Base-by-base conservation (phyloP, 2,329 filamentous ascomycete species). In the Fusarium cyanostomum region DNA sequence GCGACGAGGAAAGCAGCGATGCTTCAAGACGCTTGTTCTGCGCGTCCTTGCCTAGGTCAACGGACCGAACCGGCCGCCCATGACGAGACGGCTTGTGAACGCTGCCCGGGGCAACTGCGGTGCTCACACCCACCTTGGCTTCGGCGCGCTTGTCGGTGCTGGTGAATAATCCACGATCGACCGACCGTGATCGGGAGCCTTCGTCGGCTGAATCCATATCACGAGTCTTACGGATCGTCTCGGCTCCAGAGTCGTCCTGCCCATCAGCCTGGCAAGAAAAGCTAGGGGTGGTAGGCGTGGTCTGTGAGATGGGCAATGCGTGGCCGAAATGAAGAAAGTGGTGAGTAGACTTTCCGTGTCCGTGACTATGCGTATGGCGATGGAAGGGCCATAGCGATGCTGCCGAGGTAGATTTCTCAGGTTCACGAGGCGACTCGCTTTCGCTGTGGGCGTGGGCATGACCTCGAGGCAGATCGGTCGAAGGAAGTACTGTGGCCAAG, bases 51-150 rank as follows among this genome's bases (percentile, higher is more conserved):
- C 72, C 73, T 4, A 78, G 58, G 30, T 82, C 80, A 7, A 79
- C 72, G 0, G 83, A 83, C 28, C 79, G 75, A 43, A 82, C 78
- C 13, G 83, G 78, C 10, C 81, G 81, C 8, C 74, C 81, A 65
- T 72, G 81, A 57, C 67, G 82, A 64, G 55, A 58, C 7, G 72
- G 84, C 42, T 66, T 61, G 69, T 80, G 87, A 66, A 81, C 81
- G 73, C 72, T 87, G 55, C 90, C 90, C 4, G 88, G 82, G 1
- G 84, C 89, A 18, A 84, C 78, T 1, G 87, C 82, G 5, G 82
- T 86, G 72, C 84, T 90, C 24, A 92, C 69, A 5, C 85, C 86
- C 3, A 92, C 81, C 62, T 85, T 87, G 1, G 91, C 81, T 35
- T 83, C 83, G 3, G 84, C 84, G 58, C 90, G 88, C 64, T 89